These are phyloP conservation scores for Cercophora scortea DNA, from an alignment of 495 filamentous ascomycete genomes.

Conservation along the genomic window DNA sequence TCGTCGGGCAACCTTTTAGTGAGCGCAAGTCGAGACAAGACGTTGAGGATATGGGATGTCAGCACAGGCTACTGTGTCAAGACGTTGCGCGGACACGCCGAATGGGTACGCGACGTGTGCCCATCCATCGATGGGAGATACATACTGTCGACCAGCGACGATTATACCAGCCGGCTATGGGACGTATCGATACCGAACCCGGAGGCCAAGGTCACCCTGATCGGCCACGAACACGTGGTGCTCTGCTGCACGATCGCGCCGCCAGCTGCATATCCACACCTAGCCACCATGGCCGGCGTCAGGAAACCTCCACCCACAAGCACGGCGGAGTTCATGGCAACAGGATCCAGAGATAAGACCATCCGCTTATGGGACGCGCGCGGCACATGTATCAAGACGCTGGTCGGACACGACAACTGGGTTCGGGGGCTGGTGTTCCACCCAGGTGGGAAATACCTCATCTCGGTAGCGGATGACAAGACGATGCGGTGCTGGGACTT, in stretches of 20 bases:
- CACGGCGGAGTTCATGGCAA: conserved; percentile 83
- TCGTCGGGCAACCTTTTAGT: conserved; percentile 71
- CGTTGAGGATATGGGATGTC: conserved; percentile 84
- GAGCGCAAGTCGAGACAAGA: conserved; percentile 73
- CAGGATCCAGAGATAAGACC: conserved; percentile 82
- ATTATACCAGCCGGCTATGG: conserved; percentile 78
- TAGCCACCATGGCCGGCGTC: conserved; percentile 73
- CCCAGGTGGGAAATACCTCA: conserved; percentile 85
- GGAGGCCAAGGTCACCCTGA: conserved; percentile 70
- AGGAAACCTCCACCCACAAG: conserved; percentile 70
- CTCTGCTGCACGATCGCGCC: conserved; percentile 90
- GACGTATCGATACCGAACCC: conserved; percentile 61
- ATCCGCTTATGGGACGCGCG: conserved; percentile 86
- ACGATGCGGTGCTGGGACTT: conserved; percentile 94
- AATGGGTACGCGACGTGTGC: conserved; percentile 83
- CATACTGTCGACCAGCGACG: conserved; percentile 74
- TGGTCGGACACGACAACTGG: conserved; percentile 95
- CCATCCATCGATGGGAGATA: conserved; percentile 78
- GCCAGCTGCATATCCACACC: conserved; percentile 62
- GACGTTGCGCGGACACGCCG: conserved; percentile 71
- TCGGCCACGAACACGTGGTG: conserved; percentile 84
- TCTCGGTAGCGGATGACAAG: conserved; percentile 84
- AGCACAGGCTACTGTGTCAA: conserved; percentile 89
- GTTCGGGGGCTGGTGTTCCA: conserved; percentile 83
- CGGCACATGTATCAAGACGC: conserved; percentile 78